A percentile compares a stretch with the other conserved stretches of the same genome.
phyloP scores from a whole-genome alignment of 345 rosid genomes.

The Syzygium aromaticum region DNA sequence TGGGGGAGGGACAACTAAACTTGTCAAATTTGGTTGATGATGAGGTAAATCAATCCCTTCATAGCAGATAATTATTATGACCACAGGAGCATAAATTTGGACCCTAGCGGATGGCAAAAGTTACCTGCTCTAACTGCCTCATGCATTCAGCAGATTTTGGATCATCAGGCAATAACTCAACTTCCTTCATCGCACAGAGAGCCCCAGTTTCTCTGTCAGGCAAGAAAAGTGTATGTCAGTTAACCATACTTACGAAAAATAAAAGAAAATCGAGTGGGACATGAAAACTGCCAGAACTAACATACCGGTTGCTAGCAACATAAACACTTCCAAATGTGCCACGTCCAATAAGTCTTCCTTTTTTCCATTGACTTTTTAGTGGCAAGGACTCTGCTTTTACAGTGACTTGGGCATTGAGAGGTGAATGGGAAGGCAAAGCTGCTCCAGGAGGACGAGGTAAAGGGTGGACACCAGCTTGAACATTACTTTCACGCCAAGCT shows the following conservation, averaged over 20 bases:
- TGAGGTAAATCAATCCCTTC: background rate
- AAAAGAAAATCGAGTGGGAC: slow-evolving; percentile 1
- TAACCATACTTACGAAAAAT: background rate
- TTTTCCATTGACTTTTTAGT: slow-evolving; percentile 67
- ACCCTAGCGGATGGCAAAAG: background rate
- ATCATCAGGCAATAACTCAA: slow-evolving; percentile 83
- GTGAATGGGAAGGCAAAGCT: slow-evolving; percentile 26
- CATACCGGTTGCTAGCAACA: slow-evolving; percentile 81
- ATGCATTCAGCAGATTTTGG: slow-evolving; percentile 81
- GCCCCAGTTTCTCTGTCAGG: slow-evolving; percentile 84
- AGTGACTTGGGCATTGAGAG: slow-evolving; percentile 26
- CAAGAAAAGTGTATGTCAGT: slow-evolving; percentile 10
- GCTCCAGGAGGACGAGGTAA: slow-evolving; percentile 95
- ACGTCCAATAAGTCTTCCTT: slow-evolving; percentile 97
- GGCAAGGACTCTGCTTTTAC: slow-evolving; percentile 37
- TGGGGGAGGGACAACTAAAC: background rate
- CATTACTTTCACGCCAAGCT: slow-evolving; percentile 31
- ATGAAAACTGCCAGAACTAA: background rate
- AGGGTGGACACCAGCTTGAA: slow-evolving; percentile 45
- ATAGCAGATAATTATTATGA: background rate
- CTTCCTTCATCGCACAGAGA: slow-evolving; percentile 97
- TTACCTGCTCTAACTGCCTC: slow-evolving; percentile 85
- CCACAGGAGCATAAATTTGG: background rate
- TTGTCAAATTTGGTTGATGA: background rate
- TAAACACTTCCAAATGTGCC: slow-evolving; percentile 98